These are phyloP conservation scores for Mycena venus DNA, from an alignment of 768 basidiomycete genomes.

Conservation along the genomic window DNA sequence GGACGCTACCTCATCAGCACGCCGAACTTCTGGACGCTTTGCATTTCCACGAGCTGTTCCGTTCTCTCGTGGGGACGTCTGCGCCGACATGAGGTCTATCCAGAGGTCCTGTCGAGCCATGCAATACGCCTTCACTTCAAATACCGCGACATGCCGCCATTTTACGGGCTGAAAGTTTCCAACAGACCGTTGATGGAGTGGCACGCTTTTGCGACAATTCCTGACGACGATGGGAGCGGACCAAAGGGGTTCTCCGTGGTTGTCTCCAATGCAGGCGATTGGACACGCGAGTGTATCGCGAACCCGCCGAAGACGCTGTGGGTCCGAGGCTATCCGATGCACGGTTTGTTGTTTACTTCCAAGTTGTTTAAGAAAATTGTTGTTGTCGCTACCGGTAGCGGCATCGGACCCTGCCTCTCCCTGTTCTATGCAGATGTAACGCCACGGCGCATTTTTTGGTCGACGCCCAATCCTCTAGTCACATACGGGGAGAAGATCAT, in stretches of 20 bases:
- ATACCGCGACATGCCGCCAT: slow-evolving; percentile 55
- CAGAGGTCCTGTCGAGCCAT: slow-evolving; percentile 66
- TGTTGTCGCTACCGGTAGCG: slow-evolving; percentile 67
- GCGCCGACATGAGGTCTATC: slow-evolving; percentile 60
- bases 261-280: slow-evolving; percentile 69
- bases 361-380: slow-evolving; percentile 64
- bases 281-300: slow-evolving; percentile 62
- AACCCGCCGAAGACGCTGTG: slow-evolving; percentile 66
- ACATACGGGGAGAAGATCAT: slow-evolving; percentile 58
- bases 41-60: slow-evolving; percentile 54
- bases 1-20: slow-evolving; percentile 58
- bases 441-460: slow-evolving; percentile 56
- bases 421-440: slow-evolving; percentile 51
- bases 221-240: slow-evolving; percentile 38
- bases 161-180: slow-evolving; percentile 44
- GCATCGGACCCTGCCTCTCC: slow-evolving; percentile 63
- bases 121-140: slow-evolving; percentile 69
- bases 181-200: slow-evolving; percentile 53
- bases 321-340: slow-evolving; percentile 66
- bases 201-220: slow-evolving; percentile 54
- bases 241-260: slow-evolving; percentile 63
- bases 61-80: slow-evolving; percentile 68
- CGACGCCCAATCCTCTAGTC: slow-evolving; percentile 52
- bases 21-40: slow-evolving; percentile 63
- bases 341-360: slow-evolving; percentile 63